A percentile compares a stretch with the other conserved stretches of the same genome.
These are phyloP conservation scores for Camellia oleifera DNA, from an alignment of 179 eudicot species.

Conservation along the genomic window DNA sequence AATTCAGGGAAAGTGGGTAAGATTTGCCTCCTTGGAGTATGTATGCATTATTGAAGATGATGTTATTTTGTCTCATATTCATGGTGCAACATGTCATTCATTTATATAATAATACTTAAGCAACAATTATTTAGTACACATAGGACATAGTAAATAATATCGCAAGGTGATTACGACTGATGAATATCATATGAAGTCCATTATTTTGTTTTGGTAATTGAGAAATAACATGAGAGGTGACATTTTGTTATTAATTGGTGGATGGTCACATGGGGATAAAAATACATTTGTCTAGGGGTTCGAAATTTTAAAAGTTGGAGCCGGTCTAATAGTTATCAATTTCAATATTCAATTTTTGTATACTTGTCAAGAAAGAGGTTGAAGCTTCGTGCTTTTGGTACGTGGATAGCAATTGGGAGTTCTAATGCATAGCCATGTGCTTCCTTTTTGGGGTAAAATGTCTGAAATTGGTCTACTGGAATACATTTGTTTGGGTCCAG, in stretches of 20 bases:
- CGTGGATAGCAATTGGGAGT: not conserved
- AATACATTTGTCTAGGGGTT: too few species aligned
- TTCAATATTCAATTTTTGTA: not conserved
- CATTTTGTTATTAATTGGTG: too few species aligned
- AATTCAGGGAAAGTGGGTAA: conserved; percentile 25
- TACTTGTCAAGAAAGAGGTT: not conserved
- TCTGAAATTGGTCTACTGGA: not conserved
- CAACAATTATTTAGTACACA: too few species aligned
- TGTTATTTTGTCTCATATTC: conserved; percentile 19
- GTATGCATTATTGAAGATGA: conserved; percentile 13
- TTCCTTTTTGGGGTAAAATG: not conserved
- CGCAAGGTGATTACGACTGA: too few species aligned
- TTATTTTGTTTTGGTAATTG: too few species aligned
- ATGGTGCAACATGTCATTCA: not conserved
- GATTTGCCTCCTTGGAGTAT: conserved; percentile 35
- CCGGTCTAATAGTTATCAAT: not conserved
- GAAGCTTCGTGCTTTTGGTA: not conserved
- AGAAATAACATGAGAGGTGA: too few species aligned
- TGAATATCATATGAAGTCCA: too few species aligned
- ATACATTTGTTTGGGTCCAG: not conserved
- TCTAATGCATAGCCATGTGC: not conserved
- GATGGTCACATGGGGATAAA: too few species aligned
- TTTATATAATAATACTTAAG: not conserved
- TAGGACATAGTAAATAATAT: too few species aligned
- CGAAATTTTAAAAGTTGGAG: too few species aligned